Evolutionary conservation across 805 yeast species (phyloP).

Genomic region (Blastobotrys muscicola): DNA sequence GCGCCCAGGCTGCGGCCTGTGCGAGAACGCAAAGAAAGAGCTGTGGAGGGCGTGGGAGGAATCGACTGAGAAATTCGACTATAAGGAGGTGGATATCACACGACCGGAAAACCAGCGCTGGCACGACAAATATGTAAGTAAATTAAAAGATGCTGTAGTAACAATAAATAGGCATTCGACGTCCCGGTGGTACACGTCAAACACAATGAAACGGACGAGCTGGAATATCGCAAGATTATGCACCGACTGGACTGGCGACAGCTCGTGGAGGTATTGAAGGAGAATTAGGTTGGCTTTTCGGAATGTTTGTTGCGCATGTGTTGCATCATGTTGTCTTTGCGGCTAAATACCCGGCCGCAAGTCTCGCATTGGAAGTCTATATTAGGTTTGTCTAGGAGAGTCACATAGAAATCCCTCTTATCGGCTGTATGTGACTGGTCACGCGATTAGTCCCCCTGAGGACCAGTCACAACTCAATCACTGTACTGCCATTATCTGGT

Average conservation of each 20-base stretch:
- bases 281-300: slow-evolving; percentile 1
- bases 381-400: background rate
- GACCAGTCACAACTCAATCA: too few species aligned
- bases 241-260: slow-evolving; percentile 20
- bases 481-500: too few species aligned
- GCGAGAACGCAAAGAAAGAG: slow-evolving; percentile 24
- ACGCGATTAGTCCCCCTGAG: too few species aligned
- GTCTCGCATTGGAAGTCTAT: slow-evolving; percentile 14
- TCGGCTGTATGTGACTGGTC: too few species aligned
- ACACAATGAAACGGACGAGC: slow-evolving; percentile 10
- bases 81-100: slow-evolving; percentile 26
- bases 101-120: slow-evolving; percentile 25
- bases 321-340: slow-evolving; percentile 22
- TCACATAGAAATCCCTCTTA: too few species aligned
- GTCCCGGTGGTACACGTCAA: slow-evolving; percentile 28
- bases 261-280: slow-evolving; percentile 10
- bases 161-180: slow-evolving; percentile 23
- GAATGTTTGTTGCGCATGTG: slow-evolving; percentile 18
- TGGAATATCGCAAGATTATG: slow-evolving; percentile 16
- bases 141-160: slow-evolving; percentile 1
- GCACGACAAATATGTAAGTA: slow-evolving; percentile 26
- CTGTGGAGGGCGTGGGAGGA: slow-evolving; percentile 14
- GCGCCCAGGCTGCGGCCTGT: slow-evolving; percentile 29
- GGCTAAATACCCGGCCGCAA: slow-evolving; percentile 15
- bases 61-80: slow-evolving; percentile 13